A percentile compares a stretch with the other conserved stretches of the same genome.
Conservation (phyloP, 2,329 filamentous ascomycete genomes). For the Westerdykella ornata region DNA sequence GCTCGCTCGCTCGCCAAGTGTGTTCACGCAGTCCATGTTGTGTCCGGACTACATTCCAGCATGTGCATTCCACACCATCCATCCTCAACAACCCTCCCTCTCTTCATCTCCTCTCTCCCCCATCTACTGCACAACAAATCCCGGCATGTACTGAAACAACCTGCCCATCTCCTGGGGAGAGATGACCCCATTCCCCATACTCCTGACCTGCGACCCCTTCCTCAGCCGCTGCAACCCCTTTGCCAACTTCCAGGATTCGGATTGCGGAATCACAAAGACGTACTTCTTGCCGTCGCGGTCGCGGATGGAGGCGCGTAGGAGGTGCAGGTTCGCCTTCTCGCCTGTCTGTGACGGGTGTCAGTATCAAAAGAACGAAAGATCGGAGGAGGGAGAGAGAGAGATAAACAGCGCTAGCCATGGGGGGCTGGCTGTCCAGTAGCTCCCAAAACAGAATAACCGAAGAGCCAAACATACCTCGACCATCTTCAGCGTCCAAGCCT, state of each 20-base stretch:
- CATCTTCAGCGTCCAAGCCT: conserved; percentile 92
- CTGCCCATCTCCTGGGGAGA: conserved; percentile 40
- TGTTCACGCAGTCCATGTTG: background rate
- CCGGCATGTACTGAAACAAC: conserved; percentile 31
- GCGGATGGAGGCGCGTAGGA: conserved; percentile 53
- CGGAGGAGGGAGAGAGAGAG: background rate
- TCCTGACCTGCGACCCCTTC: conserved; percentile 51
- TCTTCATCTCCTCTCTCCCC: conserved; percentile 14
- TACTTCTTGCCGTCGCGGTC: conserved; percentile 57
- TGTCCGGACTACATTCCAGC: background rate
- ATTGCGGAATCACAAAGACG: conserved; percentile 54
- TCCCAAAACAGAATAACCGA: background rate
- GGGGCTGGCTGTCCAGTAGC: no score
- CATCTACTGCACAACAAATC: background rate
- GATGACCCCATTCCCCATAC: conserved; percentile 49
- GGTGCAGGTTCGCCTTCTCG: conserved; percentile 45
- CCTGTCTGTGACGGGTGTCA: conserved; percentile 31
- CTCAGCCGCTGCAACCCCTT: conserved; percentile 52
- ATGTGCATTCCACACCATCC: background rate
- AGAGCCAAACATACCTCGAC: conserved; percentile 53
- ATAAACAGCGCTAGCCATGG: background rate
- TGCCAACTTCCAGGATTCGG: conserved; percentile 58
- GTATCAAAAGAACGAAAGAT: conserved; percentile 8
- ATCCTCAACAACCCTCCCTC: background rate
- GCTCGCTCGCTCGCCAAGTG: conserved; percentile 1